phyloP scores from a whole-genome alignment of 2,329 filamentous ascomycete genomes.

The Colletotrichum orbiculare region DNA sequence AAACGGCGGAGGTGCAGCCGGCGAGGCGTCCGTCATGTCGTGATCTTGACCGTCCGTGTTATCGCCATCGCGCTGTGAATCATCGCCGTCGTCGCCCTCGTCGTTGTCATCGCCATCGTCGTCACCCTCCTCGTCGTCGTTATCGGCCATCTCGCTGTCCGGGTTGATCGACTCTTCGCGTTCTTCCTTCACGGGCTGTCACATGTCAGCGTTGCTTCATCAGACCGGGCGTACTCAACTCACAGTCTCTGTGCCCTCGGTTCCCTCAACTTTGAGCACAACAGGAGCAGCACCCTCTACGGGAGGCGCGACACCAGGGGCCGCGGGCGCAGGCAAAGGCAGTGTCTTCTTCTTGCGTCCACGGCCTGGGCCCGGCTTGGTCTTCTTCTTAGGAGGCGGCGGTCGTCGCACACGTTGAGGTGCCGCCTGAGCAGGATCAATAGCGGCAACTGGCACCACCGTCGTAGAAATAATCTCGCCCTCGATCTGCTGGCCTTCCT shows the following conservation, averaged over 20 bases:
- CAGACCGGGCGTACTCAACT: slow-evolving; percentile 3
- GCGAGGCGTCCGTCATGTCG: slow-evolving; percentile 49
- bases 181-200: slow-evolving; percentile 56
- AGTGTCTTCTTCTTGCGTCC: slow-evolving; percentile 82
- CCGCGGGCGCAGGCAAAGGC: slow-evolving; percentile 48
- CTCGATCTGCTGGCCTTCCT: slow-evolving; percentile 81
- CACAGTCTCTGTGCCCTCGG: slow-evolving; percentile 32
- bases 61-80: slow-evolving; percentile 54
- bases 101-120: slow-evolving; percentile 61
- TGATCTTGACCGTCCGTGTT: slow-evolving; percentile 41
- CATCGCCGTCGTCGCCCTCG: slow-evolving; percentile 58
- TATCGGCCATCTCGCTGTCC: slow-evolving; percentile 66
- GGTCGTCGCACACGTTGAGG: slow-evolving; percentile 69
- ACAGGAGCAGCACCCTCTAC: slow-evolving; percentile 45
- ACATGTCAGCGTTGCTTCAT: slow-evolving; percentile 37
- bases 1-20: slow-evolving; percentile 41
- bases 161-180: slow-evolving; percentile 56
- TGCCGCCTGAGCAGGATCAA: slow-evolving; percentile 56
- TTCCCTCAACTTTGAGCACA: slow-evolving; percentile 30
- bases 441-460: slow-evolving; percentile 65
- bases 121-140: slow-evolving; percentile 59
- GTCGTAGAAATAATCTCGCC: slow-evolving; percentile 80
- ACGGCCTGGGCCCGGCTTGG: slow-evolving; percentile 78
- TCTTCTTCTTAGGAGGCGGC: slow-evolving; percentile 83
- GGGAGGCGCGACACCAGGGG: slow-evolving; percentile 46